Conservation (phyloP, 176 grass and related monocot genomes). For the Tillandsia fasciculata region DNA sequence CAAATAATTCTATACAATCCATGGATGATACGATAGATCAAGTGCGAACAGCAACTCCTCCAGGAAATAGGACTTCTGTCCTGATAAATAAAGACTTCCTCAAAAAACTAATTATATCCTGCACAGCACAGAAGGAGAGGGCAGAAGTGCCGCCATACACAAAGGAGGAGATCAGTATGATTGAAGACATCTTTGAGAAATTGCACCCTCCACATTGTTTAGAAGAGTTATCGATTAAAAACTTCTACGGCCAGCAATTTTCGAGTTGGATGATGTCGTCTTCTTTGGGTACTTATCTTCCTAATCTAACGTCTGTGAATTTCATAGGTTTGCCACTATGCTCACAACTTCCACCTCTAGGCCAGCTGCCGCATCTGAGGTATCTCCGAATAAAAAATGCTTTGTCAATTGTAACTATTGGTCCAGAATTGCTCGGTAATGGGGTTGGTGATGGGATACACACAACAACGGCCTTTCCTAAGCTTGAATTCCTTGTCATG, state of each 20-base stretch:
- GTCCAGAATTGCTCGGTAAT: constrained; percentile 11
- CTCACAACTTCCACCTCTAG: constrained; percentile 21
- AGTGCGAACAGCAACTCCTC: too few relatives aligned
- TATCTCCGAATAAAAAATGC: constrained; percentile 8
- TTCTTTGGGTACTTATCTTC: neutral
- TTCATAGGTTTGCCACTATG: constrained; percentile 11
- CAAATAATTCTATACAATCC: too few relatives aligned
- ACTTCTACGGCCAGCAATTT: neutral
- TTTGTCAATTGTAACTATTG: constrained; percentile 18
- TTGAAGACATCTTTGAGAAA: constrained; percentile 8
- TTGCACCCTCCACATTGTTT: constrained; percentile 20
- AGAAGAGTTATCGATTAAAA: neutral
- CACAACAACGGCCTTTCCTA: too few relatives aligned
- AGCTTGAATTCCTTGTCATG: too few relatives aligned
- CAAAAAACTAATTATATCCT: too few relatives aligned
- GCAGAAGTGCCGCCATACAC: too few relatives aligned
- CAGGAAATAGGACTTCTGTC: too few relatives aligned
- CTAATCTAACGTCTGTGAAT: constrained; percentile 7
- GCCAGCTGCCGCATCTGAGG: constrained; percentile 18
- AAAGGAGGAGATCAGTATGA: constrained; percentile 1
- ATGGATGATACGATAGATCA: too few relatives aligned
- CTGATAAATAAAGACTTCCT: too few relatives aligned
- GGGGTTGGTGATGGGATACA: neutral
- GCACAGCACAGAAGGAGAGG: too few relatives aligned
- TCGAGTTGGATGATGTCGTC: constrained; percentile 8